Conservation (phyloP, 2,329 filamentous ascomycete genomes). For the Aspergillus neotritici region DNA sequence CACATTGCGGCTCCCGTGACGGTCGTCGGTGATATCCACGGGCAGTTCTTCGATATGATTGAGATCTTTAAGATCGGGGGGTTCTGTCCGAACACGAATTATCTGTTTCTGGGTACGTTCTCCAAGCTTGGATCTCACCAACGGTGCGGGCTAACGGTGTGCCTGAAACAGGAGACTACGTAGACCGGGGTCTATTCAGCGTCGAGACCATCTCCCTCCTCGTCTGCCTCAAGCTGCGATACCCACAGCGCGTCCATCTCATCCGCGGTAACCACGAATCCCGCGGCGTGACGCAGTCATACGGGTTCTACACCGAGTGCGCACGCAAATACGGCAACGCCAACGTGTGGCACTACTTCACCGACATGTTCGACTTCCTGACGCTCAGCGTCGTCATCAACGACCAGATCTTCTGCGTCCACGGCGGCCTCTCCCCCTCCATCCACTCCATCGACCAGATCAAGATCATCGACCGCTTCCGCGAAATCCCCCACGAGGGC, state of each 20-base stretch:
- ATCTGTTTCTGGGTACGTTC: constrained; percentile 77
- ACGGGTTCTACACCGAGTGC: constrained; percentile 98
- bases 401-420: constrained; percentile 97
- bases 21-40: constrained; percentile 96
- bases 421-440: constrained; percentile 81
- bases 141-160: constrained; percentile 5
- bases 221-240: constrained; percentile 93
- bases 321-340: constrained; percentile 97
- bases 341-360: constrained; percentile 99
- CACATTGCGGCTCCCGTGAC: constrained; percentile 94
- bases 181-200: constrained; percentile 96
- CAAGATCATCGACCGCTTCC: constrained; percentile 98
- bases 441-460: constrained; percentile 99
- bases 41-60: constrained; percentile 97
- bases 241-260: constrained; percentile 89
- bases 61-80: constrained; percentile 99
- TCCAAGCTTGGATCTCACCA: not conserved
- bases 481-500: constrained; percentile 96
- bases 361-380: constrained; percentile 99
- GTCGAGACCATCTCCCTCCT: constrained; percentile 98
- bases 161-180: constrained; percentile 70
- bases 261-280: constrained; percentile 98
- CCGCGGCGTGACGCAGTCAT: constrained; percentile 94
- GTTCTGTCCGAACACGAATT: constrained; percentile 96
- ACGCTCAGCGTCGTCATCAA: constrained; percentile 97